phyloP scores from a whole-genome alignment of 2,329 filamentous ascomycete species.

The Exophiala sp. region DNA sequence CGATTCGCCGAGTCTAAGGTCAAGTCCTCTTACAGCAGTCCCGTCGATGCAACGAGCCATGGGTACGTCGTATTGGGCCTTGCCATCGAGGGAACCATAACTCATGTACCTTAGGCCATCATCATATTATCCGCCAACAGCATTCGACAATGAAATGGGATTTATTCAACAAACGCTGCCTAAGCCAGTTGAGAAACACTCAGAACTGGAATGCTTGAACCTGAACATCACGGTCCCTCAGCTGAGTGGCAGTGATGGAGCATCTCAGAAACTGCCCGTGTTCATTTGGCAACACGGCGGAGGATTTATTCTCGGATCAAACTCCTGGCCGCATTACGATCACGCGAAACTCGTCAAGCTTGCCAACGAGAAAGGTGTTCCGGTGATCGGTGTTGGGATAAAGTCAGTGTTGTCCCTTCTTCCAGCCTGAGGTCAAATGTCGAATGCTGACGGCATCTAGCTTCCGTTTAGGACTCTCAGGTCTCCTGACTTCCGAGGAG shows the following conservation, averaged over 20 bases:
- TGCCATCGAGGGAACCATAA: neutral
- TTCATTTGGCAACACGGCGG: slow-evolving; percentile 58
- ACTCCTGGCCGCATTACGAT: slow-evolving; percentile 54
- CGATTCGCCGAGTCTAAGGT: slow-evolving; percentile 36
- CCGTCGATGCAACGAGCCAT: slow-evolving; percentile 35
- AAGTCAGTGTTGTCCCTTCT: slow-evolving; percentile 37
- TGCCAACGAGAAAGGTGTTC: slow-evolving; percentile 42
- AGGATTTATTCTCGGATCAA: slow-evolving; percentile 56
- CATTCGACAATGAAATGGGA: slow-evolving; percentile 45
- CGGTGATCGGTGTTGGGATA: slow-evolving; percentile 46
- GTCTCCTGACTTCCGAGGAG: slow-evolving; percentile 50
- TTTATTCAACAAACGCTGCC: slow-evolving; percentile 50
- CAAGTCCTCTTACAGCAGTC: slow-evolving; percentile 27
- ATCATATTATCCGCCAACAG: slow-evolving; percentile 39
- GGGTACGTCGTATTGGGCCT: slow-evolving; percentile 31
- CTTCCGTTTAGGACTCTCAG: slow-evolving; percentile 46
- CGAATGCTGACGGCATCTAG: slow-evolving; percentile 26
- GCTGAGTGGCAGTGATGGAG: slow-evolving; percentile 39
- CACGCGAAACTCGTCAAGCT: slow-evolving; percentile 44
- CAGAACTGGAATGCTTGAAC: slow-evolving; percentile 51
- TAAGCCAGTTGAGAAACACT: slow-evolving; percentile 38
- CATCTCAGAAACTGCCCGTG: slow-evolving; percentile 51
- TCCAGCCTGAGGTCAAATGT: no score
- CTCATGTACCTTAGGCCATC: slow-evolving; percentile 32
- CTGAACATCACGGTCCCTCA: slow-evolving; percentile 51